Evolutionary conservation across 352 stramenopile genomes (phyloP).

Genomic region (Phytopythium boreale): DNA sequence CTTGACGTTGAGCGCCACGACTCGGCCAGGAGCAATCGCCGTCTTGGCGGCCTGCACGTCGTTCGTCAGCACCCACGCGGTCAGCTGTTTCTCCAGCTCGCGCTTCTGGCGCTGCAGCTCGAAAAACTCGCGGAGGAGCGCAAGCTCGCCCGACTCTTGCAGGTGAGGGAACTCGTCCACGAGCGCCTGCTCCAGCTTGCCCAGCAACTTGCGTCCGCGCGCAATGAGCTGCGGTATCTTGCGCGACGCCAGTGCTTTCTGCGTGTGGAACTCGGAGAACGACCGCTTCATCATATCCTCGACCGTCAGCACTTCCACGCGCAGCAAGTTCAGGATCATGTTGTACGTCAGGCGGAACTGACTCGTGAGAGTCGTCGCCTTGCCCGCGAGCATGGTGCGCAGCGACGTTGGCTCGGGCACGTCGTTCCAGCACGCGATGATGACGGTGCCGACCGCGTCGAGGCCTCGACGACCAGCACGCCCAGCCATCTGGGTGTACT

Average conservation of each 20-base stretch:
- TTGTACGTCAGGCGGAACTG: slow-evolving; percentile 99
- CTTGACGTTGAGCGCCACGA: slow-evolving; percentile 67
- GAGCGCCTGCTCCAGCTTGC: slow-evolving; percentile 45
- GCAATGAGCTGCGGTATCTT: slow-evolving; percentile 77
- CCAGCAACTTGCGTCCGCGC: slow-evolving; percentile 48
- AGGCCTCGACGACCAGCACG: slow-evolving; percentile 95
- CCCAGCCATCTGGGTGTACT: slow-evolving; percentile 97
- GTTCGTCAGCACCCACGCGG: slow-evolving; percentile 69
- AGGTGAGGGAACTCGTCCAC: slow-evolving; percentile 64
- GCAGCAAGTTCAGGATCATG: slow-evolving; percentile 97
- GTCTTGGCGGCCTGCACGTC: slow-evolving; percentile 55
- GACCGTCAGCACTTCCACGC: slow-evolving; percentile 86
- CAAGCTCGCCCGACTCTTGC: slow-evolving; percentile 52
- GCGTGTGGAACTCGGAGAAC: slow-evolving; percentile 95
- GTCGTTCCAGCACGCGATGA: slow-evolving; percentile 97
- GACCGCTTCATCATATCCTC: slow-evolving; percentile 98
- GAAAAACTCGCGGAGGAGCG: slow-evolving; percentile 60
- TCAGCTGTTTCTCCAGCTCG: slow-evolving; percentile 67
- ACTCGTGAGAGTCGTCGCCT: slow-evolving; percentile 92
- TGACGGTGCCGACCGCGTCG: slow-evolving; percentile 96
- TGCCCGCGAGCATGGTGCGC: slow-evolving; percentile 94
- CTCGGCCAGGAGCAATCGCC: slow-evolving; percentile 56
- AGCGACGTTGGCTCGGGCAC: slow-evolving; percentile 95
- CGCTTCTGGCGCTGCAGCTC: slow-evolving; percentile 69
- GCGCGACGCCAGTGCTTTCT: slow-evolving; percentile 80